Evolutionary conservation across 2,329 filamentous ascomycete genomes (phyloP).

Genomic region (Alternaria triticimaculans): DNA sequence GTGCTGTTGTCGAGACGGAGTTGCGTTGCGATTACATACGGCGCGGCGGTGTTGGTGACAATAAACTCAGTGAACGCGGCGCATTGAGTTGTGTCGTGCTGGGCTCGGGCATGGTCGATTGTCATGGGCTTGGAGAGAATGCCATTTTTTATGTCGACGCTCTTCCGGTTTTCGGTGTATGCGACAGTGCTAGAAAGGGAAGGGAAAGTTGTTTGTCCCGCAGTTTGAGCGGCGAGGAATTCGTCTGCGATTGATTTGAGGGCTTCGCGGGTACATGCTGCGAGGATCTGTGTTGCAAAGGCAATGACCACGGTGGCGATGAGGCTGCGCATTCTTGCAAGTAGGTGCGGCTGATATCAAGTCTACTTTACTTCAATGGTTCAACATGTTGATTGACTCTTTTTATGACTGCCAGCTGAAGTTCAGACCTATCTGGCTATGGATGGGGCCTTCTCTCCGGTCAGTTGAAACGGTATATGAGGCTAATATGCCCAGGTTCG

Average conservation of each 20-base stretch:
- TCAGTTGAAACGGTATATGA: neutral
- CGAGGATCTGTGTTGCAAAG: constrained; percentile 16
- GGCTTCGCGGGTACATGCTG: constrained; percentile 29
- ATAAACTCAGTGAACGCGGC: constrained; percentile 40
- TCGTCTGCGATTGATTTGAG: constrained; percentile 29
- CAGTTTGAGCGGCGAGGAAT: constrained; percentile 28
- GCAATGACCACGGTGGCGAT: neutral
- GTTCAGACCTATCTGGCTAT: neutral
- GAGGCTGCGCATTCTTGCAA: constrained; percentile 7
- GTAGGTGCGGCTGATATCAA: no score
- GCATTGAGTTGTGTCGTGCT: constrained; percentile 35
- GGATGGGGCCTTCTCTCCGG: neutral
- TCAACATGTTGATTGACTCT: neutral
- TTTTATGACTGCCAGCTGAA: neutral
- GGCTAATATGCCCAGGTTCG: neutral
- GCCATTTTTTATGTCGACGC: constrained; percentile 19
- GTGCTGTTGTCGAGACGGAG: constrained; percentile 33
- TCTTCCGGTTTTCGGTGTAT: constrained; percentile 38
- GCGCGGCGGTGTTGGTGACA: constrained; percentile 29
- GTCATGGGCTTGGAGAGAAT: constrained; percentile 34
- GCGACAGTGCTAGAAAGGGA: constrained; percentile 25
- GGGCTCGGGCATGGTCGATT: constrained; percentile 33
- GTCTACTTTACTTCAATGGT: neutral
- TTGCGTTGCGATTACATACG: constrained; percentile 39
- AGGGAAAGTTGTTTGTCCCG: constrained; percentile 23